A percentile compares a stretch with the other conserved stretches of the same genome.
Evolutionary conservation across 1,139 yeast species (phyloP).

Genomic region (Yamadazyma trypodendri): DNA sequence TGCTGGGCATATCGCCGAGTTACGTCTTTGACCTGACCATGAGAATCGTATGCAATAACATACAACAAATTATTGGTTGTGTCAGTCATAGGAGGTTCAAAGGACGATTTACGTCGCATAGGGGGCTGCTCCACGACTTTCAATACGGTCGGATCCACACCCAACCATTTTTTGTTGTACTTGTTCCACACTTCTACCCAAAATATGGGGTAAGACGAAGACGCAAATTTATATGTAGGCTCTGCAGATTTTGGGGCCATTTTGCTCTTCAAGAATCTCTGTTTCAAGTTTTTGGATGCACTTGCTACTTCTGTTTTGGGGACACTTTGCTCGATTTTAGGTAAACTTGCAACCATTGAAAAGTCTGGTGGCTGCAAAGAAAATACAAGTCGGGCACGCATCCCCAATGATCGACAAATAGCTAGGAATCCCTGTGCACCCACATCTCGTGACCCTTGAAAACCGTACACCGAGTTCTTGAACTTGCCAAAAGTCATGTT

Average conservation of each 20-base stretch:
- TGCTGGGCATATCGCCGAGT: constrained; percentile 76
- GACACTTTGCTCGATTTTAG: constrained; percentile 12
- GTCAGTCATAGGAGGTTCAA: constrained; percentile 76
- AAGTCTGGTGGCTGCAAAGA: constrained; percentile 91
- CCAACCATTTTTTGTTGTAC: constrained; percentile 70
- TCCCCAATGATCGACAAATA: constrained; percentile 64
- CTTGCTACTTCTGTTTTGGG: constrained; percentile 1
- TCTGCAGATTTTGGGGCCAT: constrained; percentile 7
- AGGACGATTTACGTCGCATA: constrained; percentile 51
- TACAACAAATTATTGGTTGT: constrained; percentile 63
- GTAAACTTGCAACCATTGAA: constrained; percentile 36
- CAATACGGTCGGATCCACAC: constrained; percentile 75
- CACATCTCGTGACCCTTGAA: constrained; percentile 72
- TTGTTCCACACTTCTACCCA: constrained; percentile 97
- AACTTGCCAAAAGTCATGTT: constrained; percentile 36
- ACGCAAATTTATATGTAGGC: constrained; percentile 15
- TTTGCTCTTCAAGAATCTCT: constrained; percentile 23
- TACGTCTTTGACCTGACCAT: constrained; percentile 72
- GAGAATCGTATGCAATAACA: constrained; percentile 71
- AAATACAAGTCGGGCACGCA: constrained; percentile 72
- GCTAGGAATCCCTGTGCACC: constrained; percentile 89
- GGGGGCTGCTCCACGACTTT: constrained; percentile 66
- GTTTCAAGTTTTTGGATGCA: constrained; percentile 8
- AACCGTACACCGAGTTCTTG: constrained; percentile 34
- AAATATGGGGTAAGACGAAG: constrained; percentile 63